Percentiles rank a stretch among this genome's conserved stretches.
Conservation (phyloP, 116 monocot genomes). For the Iris pallida region DNA sequence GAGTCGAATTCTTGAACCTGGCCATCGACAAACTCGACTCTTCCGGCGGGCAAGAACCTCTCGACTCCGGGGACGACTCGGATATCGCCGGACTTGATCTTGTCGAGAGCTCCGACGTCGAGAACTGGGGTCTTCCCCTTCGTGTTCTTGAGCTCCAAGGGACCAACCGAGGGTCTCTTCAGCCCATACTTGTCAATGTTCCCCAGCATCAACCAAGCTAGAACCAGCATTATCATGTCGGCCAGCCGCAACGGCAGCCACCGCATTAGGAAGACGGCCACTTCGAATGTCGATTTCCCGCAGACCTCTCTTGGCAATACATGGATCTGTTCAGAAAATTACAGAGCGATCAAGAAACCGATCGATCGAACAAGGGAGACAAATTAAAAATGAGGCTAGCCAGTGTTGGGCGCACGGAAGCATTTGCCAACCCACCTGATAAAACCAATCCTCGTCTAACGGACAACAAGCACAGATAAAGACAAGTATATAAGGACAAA, state of each 20-base stretch:
- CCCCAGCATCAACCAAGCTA: conserved; percentile 62
- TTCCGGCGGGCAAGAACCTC: conserved; percentile 22
- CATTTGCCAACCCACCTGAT: too few relatives aligned
- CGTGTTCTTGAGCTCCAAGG: conserved; percentile 67
- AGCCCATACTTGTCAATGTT: conserved; percentile 46
- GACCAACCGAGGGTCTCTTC: conserved; percentile 53
- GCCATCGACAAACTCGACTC: conserved; percentile 60
- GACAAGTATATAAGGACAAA: too few relatives aligned
- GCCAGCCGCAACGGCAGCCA: conserved; percentile 73
- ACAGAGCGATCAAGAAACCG: too few relatives aligned
- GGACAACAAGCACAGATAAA: too few relatives aligned
- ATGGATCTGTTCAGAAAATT: conserved; percentile 54
- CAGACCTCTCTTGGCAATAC: conserved; percentile 72
- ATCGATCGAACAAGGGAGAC: too few relatives aligned
- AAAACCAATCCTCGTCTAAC: too few relatives aligned
- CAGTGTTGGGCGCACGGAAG: too few relatives aligned
- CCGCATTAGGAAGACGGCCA: conserved; percentile 46
- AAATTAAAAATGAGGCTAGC: too few relatives aligned
- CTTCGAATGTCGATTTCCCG: conserved; percentile 78
- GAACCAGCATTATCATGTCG: conserved; percentile 50
- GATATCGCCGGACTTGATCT: conserved; percentile 57
- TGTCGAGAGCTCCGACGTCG: conserved; percentile 63
- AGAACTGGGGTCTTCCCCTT: conserved; percentile 81
- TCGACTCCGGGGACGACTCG: conserved; percentile 62
- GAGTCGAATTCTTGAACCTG: conserved; percentile 38